Percentiles rank a stretch among this genome's conserved stretches.
Conservation (phyloP, 2,329 filamentous ascomycete species). For the Nemania sp. region DNA sequence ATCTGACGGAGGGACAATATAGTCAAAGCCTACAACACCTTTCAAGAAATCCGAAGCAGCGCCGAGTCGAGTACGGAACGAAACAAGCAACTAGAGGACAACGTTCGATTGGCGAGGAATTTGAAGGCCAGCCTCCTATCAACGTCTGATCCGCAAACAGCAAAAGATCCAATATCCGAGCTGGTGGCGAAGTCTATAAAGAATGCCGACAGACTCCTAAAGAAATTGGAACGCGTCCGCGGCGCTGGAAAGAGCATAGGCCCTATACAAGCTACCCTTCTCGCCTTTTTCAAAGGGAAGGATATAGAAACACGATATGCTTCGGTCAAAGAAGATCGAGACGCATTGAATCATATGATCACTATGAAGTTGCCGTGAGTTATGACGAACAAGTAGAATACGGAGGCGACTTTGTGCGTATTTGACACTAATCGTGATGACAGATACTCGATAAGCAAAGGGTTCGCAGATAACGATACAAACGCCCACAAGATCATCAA, state of each 20-base stretch:
- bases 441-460: slow-evolving; percentile 5
- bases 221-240: slow-evolving; percentile 13
- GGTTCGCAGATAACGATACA: slow-evolving; percentile 7
- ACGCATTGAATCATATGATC: slow-evolving; percentile 6
- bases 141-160: neutral
- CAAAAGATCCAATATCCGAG: slow-evolving; percentile 3
- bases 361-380: slow-evolving; percentile 9
- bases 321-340: slow-evolving; percentile 14
- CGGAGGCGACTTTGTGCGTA: neutral
- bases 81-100: slow-evolving; percentile 20
- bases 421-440: neutral
- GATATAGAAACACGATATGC: slow-evolving; percentile 3
- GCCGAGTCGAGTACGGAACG: slow-evolving; percentile 10
- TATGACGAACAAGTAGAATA: neutral
- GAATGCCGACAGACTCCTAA: slow-evolving; percentile 9
- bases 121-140: slow-evolving; percentile 3
- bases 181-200: slow-evolving; percentile 9
- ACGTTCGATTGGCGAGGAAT: slow-evolving; percentile 1
- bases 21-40: slow-evolving; percentile 17
- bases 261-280: neutral
- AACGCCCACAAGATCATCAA: slow-evolving; percentile 5
- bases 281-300: neutral
- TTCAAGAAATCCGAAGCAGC: slow-evolving; percentile 15
- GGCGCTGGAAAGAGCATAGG: slow-evolving; percentile 1
- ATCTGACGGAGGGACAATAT: neutral